Evolutionary conservation across 805 yeast species (phyloP), one percentile per base, ranked within the genome.

Genomic region (Pichia heedii): DNA sequence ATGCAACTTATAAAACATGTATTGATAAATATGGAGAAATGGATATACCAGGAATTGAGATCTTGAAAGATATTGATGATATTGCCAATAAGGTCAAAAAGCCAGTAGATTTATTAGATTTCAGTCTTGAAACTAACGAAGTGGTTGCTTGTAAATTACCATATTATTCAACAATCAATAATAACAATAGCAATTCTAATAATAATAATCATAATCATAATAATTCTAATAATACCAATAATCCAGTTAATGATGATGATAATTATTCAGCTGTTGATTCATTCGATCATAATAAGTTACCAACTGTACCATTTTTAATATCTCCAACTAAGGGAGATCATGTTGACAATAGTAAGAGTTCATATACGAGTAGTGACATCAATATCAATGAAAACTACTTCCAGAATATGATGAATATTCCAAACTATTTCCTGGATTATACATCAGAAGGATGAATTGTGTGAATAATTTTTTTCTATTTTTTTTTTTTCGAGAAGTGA

Each of bases 351-450:
- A 13, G 7, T 12, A 16, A 10, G 1, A 29, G 32, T 29, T 29
- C 29, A 27, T 10, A 24, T 22, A 10, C 13, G 11, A 7, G 6
- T 12, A 9, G 11, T 29, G 32, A 29, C 6, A 10, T 29, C 9
- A 29, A 29, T 29, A 29, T 29, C n/a, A 18, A 20, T 3, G 40
- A 30, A n/a, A 24, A 22, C 9, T 37, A 58, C 15, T 52, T 60
- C 21, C 65, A 61, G 35, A 61, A 55, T 34, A 51, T 62, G 54
- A 55, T 63, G 40, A 58, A 53, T 33, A 41, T 63, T 16, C 67
- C 68, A 1, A 56, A 50, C 12, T 60, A 56, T 37, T 34, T 58
- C 36, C 34, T 58, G n/a, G 66, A 63, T 15, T 35, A 36, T 27
- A 36, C 32, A 9, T 13, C 18, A 6, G 32, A 29, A 24, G 10